A percentile compares a stretch with the other conserved stretches of the same genome.
Conservation (phyloP, 2,329 filamentous ascomycete genomes). For the Pezicula neosporulosa region DNA sequence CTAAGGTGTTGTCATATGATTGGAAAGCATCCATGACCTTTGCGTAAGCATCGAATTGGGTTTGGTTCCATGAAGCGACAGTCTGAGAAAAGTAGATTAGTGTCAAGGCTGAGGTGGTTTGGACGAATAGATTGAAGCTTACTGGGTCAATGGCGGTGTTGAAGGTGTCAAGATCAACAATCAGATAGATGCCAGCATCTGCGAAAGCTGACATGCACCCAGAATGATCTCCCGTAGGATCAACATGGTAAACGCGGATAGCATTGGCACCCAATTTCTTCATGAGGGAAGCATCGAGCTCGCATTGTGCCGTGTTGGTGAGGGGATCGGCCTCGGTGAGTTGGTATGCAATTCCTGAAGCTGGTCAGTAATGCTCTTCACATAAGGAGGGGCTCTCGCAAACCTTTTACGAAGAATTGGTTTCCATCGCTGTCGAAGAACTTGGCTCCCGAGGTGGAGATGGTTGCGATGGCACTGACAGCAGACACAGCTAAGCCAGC, state of each 20-base stretch:
- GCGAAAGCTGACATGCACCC: conserved; percentile 80
- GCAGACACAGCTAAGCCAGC: conserved; percentile 20
- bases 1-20: conserved; percentile 74
- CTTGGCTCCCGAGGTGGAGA: conserved; percentile 67
- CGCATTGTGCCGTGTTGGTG: conserved; percentile 71
- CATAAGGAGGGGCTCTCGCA: conserved; percentile 5
- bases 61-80: conserved; percentile 67
- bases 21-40: conserved; percentile 76
- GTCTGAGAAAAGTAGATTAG: conserved; percentile 34
- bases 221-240: conserved; percentile 65
- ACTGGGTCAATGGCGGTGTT: conserved; percentile 64
- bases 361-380: conserved; percentile 8
- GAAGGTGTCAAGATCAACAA: conserved; percentile 80
- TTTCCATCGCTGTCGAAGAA: conserved; percentile 79
- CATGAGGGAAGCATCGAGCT: conserved; percentile 74
- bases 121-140: conserved; percentile 18
- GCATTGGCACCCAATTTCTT: conserved; percentile 76
- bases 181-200: conserved; percentile 77
- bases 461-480: conserved; percentile 38
- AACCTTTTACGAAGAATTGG: conserved; percentile 84
- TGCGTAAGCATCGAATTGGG: conserved; percentile 65
- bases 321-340: conserved; percentile 67
- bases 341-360: conserved; percentile 70
- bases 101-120: conserved; percentile 2
- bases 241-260: conserved; percentile 87